Percentiles rank a stretch among this genome's conserved stretches.
Evolutionary conservation across 2,329 filamentous ascomycete species (phyloP).

Genomic region (Ophiostoma angusticollis): DNA sequence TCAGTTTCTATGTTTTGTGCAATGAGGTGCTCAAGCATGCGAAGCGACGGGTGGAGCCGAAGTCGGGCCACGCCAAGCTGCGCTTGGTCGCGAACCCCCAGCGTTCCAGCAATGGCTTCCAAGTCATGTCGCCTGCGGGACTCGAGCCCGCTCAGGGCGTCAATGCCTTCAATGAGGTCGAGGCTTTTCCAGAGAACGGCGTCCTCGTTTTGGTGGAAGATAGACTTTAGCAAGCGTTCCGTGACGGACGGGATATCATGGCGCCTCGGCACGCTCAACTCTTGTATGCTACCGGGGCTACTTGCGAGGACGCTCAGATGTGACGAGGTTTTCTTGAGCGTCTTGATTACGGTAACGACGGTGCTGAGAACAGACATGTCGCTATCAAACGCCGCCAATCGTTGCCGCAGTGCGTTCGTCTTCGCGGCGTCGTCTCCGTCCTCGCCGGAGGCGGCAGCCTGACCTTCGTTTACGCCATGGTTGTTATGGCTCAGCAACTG

Average conservation of each 20-base stretch:
- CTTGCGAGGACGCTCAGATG: constrained; percentile 1
- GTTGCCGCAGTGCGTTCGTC: neutral
- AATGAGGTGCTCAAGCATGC: constrained; percentile 7
- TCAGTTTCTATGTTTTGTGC: constrained; percentile 8
- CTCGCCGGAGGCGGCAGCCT: too few relatives aligned
- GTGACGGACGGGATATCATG: neutral
- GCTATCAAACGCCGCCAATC: constrained; percentile 9
- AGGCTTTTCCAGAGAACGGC: constrained; percentile 9
- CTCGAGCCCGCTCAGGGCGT: constrained; percentile 10
- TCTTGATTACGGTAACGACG: constrained; percentile 10
- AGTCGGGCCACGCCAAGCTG: constrained; percentile 8
- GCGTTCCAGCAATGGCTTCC: constrained; percentile 4
- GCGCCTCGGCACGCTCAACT: constrained; percentile 1
- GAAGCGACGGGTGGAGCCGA: constrained; percentile 2
- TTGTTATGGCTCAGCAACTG: constrained; percentile 1
- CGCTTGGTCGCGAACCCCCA: constrained; percentile 1
- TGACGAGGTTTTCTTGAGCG: constrained; percentile 3
- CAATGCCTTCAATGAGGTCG: constrained; percentile 8
- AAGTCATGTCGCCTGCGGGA: constrained; percentile 10
- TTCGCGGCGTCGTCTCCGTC: neutral
- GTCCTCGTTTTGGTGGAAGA: constrained; percentile 8
- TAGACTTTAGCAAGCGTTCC: neutral
- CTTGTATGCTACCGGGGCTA: neutral
- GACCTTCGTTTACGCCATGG: neutral
- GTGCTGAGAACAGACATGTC: constrained; percentile 8